A percentile compares a stretch with the other conserved stretches of the same genome.
These are phyloP conservation scores for Rhododendron molle DNA, from an alignment of 148 eudicot genomes.

Conservation along the genomic window DNA sequence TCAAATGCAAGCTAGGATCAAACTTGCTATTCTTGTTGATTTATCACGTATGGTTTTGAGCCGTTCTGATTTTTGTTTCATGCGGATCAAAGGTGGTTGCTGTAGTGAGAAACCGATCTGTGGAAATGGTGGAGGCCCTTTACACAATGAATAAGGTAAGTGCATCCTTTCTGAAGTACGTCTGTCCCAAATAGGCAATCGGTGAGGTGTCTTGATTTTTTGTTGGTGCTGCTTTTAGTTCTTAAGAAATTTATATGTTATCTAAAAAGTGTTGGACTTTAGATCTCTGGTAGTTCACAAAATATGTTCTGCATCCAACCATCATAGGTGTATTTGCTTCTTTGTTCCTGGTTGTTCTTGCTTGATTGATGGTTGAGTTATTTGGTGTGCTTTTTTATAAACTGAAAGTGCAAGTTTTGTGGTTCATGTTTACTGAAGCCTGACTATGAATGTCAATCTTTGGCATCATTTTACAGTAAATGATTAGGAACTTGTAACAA, in stretches of 20 bases:
- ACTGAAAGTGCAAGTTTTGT: not conserved
- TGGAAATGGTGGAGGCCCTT: conserved; percentile 95
- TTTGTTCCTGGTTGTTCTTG: not conserved
- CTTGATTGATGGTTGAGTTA: not conserved
- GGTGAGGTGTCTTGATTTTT: not conserved
- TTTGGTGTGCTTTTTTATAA: not conserved
- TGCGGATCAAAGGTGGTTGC: conserved; percentile 60
- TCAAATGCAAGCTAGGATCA: not conserved
- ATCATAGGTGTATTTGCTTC: not conserved
- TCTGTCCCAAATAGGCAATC: not conserved
- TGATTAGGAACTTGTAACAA: conserved; percentile 1
- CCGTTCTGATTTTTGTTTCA: conserved; percentile 10
- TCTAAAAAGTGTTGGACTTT: not conserved
- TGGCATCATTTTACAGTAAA: not conserved
- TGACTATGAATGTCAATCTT: not conserved
- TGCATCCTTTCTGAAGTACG: not conserved
- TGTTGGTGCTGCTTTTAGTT: conserved; percentile 1
- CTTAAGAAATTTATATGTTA: not conserved
- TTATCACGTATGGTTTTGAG: not conserved
- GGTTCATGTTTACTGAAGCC: not conserved
- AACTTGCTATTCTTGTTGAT: not conserved
- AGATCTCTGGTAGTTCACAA: not conserved
- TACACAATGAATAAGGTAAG: conserved; percentile 94
- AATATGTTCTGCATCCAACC: no score
- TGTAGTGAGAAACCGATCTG: conserved; percentile 58